Conservation (phyloP, 371 early-diverging fungal species). For the Mucor lusitanicus region DNA sequence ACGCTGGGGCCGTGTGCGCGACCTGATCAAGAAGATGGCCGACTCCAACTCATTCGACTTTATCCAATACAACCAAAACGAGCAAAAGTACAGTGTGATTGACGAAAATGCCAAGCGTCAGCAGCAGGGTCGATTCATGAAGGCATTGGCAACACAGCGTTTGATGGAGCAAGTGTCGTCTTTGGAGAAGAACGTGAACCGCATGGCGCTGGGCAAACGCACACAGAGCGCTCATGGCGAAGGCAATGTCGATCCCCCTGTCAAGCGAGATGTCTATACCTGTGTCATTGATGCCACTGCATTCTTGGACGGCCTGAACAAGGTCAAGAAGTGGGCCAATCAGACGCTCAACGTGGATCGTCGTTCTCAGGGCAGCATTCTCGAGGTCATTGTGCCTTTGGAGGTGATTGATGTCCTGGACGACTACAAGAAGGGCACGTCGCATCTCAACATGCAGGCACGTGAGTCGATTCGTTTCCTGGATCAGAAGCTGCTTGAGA, state of each 20-base stretch:
- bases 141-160: conserved; percentile 65
- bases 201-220: conserved; percentile 28
- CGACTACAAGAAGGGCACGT: conserved; percentile 68
- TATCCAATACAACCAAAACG: conserved; percentile 49
- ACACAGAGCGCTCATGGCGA: neutral
- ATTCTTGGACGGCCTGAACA: conserved; percentile 49
- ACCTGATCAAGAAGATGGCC: conserved; percentile 37
- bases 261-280: conserved; percentile 28
- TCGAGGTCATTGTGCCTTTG: conserved; percentile 60
- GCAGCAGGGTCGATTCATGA: conserved; percentile 59
- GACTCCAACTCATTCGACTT: conserved; percentile 51
- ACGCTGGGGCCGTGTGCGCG: conserved; percentile 49
- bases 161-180: conserved; percentile 65
- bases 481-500: conserved; percentile 55
- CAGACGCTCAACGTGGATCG: conserved; percentile 34
- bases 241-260: neutral
- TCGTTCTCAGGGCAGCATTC: conserved; percentile 32
- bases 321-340: conserved; percentile 57
- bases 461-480: conserved; percentile 79
- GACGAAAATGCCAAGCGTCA: conserved; percentile 65
- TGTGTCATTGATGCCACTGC: conserved; percentile 58
- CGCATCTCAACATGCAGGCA: conserved; percentile 62
- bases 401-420: conserved; percentile 74
- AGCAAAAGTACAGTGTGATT: conserved; percentile 54
- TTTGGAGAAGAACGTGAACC: conserved; percentile 56